Base-by-base conservation (phyloP, 2,329 filamentous ascomycete genomes). In the Aspergillus cejpii region DNA sequence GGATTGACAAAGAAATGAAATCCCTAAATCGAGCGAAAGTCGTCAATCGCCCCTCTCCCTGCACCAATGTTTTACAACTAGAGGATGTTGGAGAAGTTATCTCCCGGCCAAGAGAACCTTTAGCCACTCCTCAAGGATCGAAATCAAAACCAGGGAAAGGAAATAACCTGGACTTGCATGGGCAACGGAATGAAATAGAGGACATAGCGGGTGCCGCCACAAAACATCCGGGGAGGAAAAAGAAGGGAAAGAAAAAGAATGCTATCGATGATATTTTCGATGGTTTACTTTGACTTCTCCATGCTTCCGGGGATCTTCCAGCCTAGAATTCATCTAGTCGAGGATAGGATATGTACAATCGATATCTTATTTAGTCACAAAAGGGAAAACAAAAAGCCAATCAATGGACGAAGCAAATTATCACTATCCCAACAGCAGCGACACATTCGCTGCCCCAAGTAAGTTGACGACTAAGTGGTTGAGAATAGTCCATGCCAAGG, bases 401-500 rank as follows among this genome's bases (percentile, higher is more conserved):
- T 17, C 15, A 5, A 8, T 34, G 15, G 11, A 34, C 10, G 3
- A 24, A 36, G 21, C 7, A 27, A 20, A 38, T n/a, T 27, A 27
- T 21, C 14, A 41, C 20, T 3, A 27, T 29, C 21, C 37, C 33
- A 33, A 55, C 37, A 19, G 3, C 24, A 36, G 33, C 6, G 47
- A 37, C 28, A 53, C 48, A 34, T 47, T 37, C 3, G 53, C 15
- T 23, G 80, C 74, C 1, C 80, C 81, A 4, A 77, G 71, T 26
- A 90, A 56, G 63, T 91, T 89, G 34, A 91, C 73, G 28, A 77
- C 62, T 49, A 90, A 63, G 77, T 98, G 91, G 71, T 90, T 87
- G 6, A 80, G 86, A 37, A 91, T 61, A 50, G 79, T 81, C 94
- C 92, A 98, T 11, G 85, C 88, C 74, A 92, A 84, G 52, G 82